Evolutionary conservation across 768 basidiomycete genomes (phyloP).

Genomic region (Vararia minispora): DNA sequence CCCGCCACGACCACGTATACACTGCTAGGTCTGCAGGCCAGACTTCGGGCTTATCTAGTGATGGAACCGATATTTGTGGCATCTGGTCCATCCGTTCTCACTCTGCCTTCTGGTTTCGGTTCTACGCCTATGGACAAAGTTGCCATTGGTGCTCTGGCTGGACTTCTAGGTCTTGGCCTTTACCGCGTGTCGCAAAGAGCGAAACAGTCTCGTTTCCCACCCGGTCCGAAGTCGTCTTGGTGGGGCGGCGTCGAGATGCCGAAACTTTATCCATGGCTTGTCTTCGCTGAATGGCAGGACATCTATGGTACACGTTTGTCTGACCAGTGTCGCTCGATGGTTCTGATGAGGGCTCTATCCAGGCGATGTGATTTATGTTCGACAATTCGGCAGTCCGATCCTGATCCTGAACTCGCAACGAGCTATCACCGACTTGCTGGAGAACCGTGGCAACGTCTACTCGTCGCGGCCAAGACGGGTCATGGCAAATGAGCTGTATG

Average conservation of each 20-base stretch:
- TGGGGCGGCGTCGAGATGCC: slow-evolving; percentile 25
- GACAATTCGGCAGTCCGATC: slow-evolving; percentile 33
- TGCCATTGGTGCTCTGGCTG: no score
- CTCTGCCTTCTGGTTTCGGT: no score
- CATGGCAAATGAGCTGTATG: slow-evolving; percentile 35
- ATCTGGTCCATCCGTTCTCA: no score
- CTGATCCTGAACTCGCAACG: slow-evolving; percentile 33
- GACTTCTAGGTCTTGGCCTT: no score
- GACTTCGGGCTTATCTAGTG: no score
- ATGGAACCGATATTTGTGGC: no score
- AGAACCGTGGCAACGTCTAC: slow-evolving; percentile 33
- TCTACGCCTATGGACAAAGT: no score
- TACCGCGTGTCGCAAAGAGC: no score
- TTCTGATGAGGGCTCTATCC: not conserved
- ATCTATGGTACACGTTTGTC: slow-evolving; percentile 28
- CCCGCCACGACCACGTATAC: no score
- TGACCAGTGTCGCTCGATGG: slow-evolving; percentile 4
- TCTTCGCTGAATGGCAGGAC: slow-evolving; percentile 33
- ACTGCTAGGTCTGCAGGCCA: no score
- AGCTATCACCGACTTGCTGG: slow-evolving; percentile 32
- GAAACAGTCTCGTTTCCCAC: no score
- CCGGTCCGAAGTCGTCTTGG: slow-evolving; percentile 31
- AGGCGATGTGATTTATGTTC: slow-evolving; percentile 39
- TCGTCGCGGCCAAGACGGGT: slow-evolving; percentile 31
- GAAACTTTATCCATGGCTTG: slow-evolving; percentile 29